Percentiles rank a stretch among this genome's conserved stretches.
Conservation (phyloP, 2,329 filamentous ascomycete species). For the Aspergillus proliferans region DNA sequence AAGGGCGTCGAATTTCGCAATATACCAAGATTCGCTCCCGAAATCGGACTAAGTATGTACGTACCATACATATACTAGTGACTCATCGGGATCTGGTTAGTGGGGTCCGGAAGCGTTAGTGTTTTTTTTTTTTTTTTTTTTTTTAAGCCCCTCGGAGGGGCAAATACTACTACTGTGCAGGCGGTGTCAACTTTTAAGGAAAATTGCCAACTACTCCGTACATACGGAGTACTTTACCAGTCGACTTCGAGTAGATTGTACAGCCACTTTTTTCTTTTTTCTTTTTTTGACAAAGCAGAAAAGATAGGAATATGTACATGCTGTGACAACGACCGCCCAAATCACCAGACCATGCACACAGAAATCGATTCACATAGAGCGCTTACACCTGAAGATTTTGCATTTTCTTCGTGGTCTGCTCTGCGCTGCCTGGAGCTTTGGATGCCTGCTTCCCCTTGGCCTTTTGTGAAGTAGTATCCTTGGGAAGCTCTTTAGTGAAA, state of each 20-base stretch:
- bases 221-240: too few species aligned
- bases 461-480: slow-evolving; percentile 62
- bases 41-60: neutral
- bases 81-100: neutral
- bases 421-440: slow-evolving; percentile 21
- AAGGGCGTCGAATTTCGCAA: slow-evolving; percentile 1
- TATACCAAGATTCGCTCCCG: neutral
- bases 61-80: neutral
- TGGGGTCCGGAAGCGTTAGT: neutral
- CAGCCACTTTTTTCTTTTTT: too few species aligned
- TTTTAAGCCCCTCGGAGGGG: neutral
- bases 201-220: too few species aligned
- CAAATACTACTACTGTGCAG: too few species aligned
- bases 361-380: too few species aligned
- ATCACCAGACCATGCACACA: too few species aligned
- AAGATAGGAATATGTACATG: too few species aligned
- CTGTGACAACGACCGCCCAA: too few species aligned
- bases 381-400: slow-evolving; percentile 35
- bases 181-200: too few species aligned
- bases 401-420: slow-evolving; percentile 36
- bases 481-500: slow-evolving; percentile 77
- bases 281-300: too few species aligned
- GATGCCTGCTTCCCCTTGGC: slow-evolving; percentile 36
- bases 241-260: too few species aligned
- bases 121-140: neutral